Evolutionary conservation across 2,329 filamentous ascomycete species (phyloP).

Genomic region (Dothidotthia symphoricarpi): DNA sequence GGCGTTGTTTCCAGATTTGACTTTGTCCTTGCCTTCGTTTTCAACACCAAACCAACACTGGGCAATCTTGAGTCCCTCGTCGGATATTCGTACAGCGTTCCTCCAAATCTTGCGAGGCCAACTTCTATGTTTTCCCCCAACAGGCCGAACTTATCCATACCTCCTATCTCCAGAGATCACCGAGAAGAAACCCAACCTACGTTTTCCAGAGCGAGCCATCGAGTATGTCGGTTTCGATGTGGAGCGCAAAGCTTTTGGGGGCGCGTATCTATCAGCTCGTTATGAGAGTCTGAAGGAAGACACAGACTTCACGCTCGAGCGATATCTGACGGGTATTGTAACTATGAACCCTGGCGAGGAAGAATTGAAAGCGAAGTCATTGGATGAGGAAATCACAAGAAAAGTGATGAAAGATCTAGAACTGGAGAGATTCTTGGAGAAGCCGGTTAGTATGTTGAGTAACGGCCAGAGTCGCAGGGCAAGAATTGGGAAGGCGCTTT

Average conservation of each 20-base stretch:
- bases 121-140: slow-evolving; percentile 72
- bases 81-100: slow-evolving; percentile 77
- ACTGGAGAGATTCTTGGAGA: slow-evolving; percentile 66
- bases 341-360: slow-evolving; percentile 70
- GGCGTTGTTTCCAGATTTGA: slow-evolving; percentile 69
- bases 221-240: slow-evolving; percentile 89
- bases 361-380: slow-evolving; percentile 45
- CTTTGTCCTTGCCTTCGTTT: slow-evolving; percentile 65
- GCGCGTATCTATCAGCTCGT: slow-evolving; percentile 79
- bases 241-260: slow-evolving; percentile 59
- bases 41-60: slow-evolving; percentile 61
- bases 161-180: slow-evolving; percentile 64
- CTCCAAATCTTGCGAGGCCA: slow-evolving; percentile 75
- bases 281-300: slow-evolving; percentile 87
- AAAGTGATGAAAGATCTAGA: slow-evolving; percentile 68
- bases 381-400: slow-evolving; percentile 52
- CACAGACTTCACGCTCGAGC: slow-evolving; percentile 79
- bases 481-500: slow-evolving; percentile 80
- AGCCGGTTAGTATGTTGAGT: slow-evolving; percentile 86
- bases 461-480: slow-evolving; percentile 89
- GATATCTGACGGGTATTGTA: slow-evolving; percentile 80
- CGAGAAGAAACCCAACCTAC: slow-evolving; percentile 51
- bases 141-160: slow-evolving; percentile 74
- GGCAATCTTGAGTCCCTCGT: slow-evolving; percentile 79
- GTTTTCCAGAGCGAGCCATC: slow-evolving; percentile 66